Percentiles rank a stretch among this genome's conserved stretches.
Conservation (phyloP, 768 basidiomycete genomes). For the Calvatia gigantea region DNA sequence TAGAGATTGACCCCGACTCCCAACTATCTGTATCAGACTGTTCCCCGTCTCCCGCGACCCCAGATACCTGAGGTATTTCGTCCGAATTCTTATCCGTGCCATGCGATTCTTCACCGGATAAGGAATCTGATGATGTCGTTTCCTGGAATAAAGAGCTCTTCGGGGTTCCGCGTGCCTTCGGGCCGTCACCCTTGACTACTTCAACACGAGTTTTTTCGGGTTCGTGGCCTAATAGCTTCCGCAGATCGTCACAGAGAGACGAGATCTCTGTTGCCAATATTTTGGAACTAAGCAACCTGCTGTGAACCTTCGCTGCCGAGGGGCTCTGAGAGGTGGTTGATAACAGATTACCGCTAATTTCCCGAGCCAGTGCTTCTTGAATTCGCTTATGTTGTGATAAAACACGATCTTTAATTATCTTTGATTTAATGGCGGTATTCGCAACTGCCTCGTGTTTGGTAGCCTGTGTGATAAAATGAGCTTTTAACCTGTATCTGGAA, state of each 20-base stretch:
- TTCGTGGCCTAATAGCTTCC: slow-evolving; percentile 31
- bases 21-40: slow-evolving; percentile 36
- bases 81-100: slow-evolving; percentile 25
- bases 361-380: slow-evolving; percentile 38
- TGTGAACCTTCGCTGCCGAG: slow-evolving; percentile 57
- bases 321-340: slow-evolving; percentile 37
- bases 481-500: slow-evolving; percentile 9
- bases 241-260: slow-evolving; percentile 47
- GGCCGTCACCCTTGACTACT: slow-evolving; percentile 16
- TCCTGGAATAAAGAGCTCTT: neutral
- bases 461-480: slow-evolving; percentile 34
- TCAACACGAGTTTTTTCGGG: neutral
- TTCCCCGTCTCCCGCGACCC: slow-evolving; percentile 26
- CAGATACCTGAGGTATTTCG: slow-evolving; percentile 31
- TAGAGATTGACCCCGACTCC: slow-evolving; percentile 51
- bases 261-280: slow-evolving; percentile 58
- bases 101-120: slow-evolving; percentile 18
- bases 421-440: slow-evolving; percentile 62
- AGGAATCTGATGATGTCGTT: neutral
- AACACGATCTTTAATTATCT: slow-evolving; percentile 67
- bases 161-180: slow-evolving; percentile 3
- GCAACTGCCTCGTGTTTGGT: slow-evolving; percentile 58
- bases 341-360: slow-evolving; percentile 36
- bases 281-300: slow-evolving; percentile 74
- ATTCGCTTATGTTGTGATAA: slow-evolving; percentile 50